Base-by-base conservation (phyloP, 2,329 filamentous ascomycete genomes). In the Epichloe bromicola region DNA sequence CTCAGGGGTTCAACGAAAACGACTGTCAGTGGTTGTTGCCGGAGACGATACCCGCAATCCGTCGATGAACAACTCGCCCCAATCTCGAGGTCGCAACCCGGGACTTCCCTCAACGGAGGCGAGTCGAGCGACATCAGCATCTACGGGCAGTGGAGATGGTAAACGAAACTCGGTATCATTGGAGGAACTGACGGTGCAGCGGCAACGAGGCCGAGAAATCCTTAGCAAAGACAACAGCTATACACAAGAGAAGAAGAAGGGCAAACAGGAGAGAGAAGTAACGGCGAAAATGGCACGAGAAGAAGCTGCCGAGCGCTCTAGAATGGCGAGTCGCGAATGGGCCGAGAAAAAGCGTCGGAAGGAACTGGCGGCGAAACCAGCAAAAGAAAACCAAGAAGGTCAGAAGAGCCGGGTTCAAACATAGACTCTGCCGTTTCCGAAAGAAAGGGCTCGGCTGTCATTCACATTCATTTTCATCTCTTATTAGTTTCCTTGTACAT, bases 231-330 rank as follows among this genome's bases (percentile, higher is more conserved):
- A 82, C 59, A 76, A 72, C 55, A 67, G 65, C 49, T 67, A 67
- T 53, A 62, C 63, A 1, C 68, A 69, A 41, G 73, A 74, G 44
- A 72, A 73, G 46, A 73, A 78, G 55, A 70, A 70, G 10, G 79
- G 80, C 61, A 74, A 69, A 57, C 70, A 69, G 8, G 75, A 78
- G 54, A 72, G 78, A 36, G 79, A 83, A 57, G 63, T 67, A 46
- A 68, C 71, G 38, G 74, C 79, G 14, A 78, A 74, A 58, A 59
- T 69, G 50, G 79, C 79, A 7, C 70, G 80, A 43, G 74, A 80
- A 57, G 70, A 80, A 58, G 80, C 80, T 23, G 79, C 80, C 10
- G 79, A 83, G 63, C 71, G 76, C 58, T 79, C 78, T 50, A 72
- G 80, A 50, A 69, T 72, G 60, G 71, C 76, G 53, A 78, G 78